Conservation (phyloP, 164 flowering plant species). For the Piper longum region DNA sequence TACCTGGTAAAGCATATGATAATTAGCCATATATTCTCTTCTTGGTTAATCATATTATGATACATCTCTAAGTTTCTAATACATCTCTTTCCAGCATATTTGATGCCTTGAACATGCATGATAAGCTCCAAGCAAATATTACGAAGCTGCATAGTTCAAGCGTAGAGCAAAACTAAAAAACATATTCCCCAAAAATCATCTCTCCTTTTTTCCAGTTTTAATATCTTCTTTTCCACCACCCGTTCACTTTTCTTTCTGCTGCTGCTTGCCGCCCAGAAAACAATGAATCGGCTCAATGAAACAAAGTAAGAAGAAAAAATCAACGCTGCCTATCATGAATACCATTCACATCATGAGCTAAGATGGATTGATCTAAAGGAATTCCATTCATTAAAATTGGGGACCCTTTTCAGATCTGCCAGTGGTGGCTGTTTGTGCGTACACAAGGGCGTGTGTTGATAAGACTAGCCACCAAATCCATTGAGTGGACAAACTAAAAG, state of each 20-base stretch:
- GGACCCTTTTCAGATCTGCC: not conserved
- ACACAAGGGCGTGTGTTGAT: not conserved
- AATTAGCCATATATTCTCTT: too few relatives aligned
- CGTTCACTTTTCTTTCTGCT: conserved; percentile 1
- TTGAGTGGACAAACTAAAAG: conserved; percentile 2
- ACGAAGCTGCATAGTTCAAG: too few relatives aligned
- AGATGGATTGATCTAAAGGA: not conserved
- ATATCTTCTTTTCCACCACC: not conserved
- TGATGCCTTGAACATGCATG: too few relatives aligned
- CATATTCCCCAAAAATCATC: not conserved
- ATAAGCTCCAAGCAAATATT: too few relatives aligned
- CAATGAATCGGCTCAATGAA: not conserved
- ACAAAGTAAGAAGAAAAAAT: not conserved
- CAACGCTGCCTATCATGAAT: not conserved
- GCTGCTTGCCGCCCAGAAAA: not conserved
- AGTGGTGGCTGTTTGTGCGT: conserved; percentile 3
- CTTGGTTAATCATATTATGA: too few relatives aligned
- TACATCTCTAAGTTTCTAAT: too few relatives aligned
- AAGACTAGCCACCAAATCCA: conserved; percentile 1
- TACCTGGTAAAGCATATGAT: too few relatives aligned
- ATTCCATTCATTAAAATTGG: not conserved
- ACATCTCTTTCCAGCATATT: too few relatives aligned
- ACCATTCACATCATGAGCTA: conserved; percentile 1
- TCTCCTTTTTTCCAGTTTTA: conserved; percentile 4
- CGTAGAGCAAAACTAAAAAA: too few relatives aligned